A percentile compares a stretch with the other conserved stretches of the same genome.
phyloP scores from a whole-genome alignment of 106 monocot species.

The Cymbidium sinense region DNA sequence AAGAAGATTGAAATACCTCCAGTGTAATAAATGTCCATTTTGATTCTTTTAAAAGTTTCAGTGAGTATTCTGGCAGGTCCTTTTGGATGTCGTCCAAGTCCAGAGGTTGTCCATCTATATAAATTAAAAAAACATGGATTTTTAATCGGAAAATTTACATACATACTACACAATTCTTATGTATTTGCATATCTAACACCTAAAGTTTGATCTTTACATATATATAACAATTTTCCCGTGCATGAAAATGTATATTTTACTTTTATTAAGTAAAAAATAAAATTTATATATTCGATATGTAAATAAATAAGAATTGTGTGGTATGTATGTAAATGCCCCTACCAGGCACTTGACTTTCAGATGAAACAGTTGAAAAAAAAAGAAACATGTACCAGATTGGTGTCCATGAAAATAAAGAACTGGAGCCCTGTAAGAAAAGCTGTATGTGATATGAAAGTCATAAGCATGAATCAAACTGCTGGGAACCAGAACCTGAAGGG shows the following conservation, averaged over 20 bases:
- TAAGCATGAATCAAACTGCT: constrained; percentile 36
- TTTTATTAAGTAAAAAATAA: too few species aligned
- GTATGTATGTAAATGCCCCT: not conserved
- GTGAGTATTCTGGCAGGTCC: constrained; percentile 60
- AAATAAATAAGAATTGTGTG: too few species aligned
- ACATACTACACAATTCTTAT: too few species aligned
- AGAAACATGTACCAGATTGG: constrained; percentile 40
- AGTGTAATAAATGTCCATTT: constrained; percentile 93
- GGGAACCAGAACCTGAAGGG: constrained; percentile 33
- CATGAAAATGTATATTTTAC: too few species aligned
- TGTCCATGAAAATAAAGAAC: constrained; percentile 85
- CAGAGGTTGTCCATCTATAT: constrained; percentile 64
- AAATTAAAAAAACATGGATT: constrained; percentile 1
- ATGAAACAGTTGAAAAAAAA: constrained; percentile 2
- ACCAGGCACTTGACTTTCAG: not conserved
- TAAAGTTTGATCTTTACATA: too few species aligned
- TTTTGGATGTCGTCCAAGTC: constrained; percentile 41
- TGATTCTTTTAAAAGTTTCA: constrained; percentile 40
- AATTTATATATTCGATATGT: too few species aligned
- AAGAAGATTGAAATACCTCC: constrained; percentile 38
- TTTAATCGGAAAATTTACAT: too few species aligned
- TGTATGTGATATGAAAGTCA: constrained; percentile 87
- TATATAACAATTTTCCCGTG: too few species aligned
- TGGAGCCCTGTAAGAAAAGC: constrained; percentile 74
- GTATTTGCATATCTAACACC: too few species aligned